phyloP scores from a whole-genome alignment of 164 flowering plant species.

The Magnolia officinalis region DNA sequence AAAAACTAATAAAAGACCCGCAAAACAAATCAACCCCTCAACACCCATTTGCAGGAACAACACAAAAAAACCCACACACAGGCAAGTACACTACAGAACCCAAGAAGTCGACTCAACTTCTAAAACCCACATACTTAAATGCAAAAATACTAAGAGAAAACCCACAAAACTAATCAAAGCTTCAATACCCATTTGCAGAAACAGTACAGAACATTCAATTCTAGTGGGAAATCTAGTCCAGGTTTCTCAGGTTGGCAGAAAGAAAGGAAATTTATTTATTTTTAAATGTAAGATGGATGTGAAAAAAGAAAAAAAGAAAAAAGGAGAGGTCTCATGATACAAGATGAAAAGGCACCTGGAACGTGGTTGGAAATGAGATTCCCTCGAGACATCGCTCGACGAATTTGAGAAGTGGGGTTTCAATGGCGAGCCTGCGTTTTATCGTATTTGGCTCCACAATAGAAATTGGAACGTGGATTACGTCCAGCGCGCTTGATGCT shows the following conservation, averaged over 20 bases:
- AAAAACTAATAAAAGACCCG: not conserved
- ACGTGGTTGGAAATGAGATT: constrained; percentile 27
- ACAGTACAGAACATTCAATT: not conserved
- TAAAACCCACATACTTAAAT: not conserved
- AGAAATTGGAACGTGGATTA: no score
- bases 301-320: not conserved
- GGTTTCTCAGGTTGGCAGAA: not conserved
- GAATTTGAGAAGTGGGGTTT: not conserved
- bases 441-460: not conserved
- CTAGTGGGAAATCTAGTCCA: not conserved
- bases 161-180: not conserved
- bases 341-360: constrained; percentile 25
- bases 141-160: not conserved
- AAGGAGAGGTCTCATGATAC: not conserved
- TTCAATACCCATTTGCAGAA: not conserved
- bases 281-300: not conserved
- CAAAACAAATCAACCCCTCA: not conserved
- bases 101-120: not conserved
- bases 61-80: not conserved
- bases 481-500: no score
- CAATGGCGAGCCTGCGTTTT: constrained; percentile 24
- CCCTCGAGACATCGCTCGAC: constrained; percentile 32
- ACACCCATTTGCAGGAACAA: not conserved
- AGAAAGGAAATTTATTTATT: not conserved
- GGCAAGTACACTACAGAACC: no score